Evolutionary conservation across 106 monocot species (phyloP).

Genomic region (Dioscorea alata): DNA sequence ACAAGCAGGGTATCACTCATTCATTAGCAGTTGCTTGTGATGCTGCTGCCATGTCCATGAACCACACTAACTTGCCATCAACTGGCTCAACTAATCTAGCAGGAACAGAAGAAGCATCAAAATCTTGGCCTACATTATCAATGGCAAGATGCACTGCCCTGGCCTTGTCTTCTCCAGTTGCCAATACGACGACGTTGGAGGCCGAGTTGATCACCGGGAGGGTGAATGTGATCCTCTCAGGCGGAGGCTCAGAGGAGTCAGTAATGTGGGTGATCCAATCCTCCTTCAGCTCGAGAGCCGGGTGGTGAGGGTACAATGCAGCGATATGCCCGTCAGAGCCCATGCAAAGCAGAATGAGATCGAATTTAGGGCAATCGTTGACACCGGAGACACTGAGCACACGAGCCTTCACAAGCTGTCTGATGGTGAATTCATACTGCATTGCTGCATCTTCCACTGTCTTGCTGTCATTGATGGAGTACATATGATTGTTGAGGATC

Average conservation of each 20-base stretch:
- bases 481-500: constrained; percentile 59
- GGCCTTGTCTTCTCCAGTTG: constrained; percentile 49
- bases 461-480: constrained; percentile 71
- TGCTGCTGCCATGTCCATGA: constrained; percentile 53
- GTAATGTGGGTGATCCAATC: constrained; percentile 85
- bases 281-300: constrained; percentile 37
- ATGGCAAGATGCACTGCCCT: constrained; percentile 32
- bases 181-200: constrained; percentile 63
- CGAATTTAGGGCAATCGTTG: constrained; percentile 88
- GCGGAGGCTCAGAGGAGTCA: constrained; percentile 65
- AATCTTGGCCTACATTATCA: background rate
- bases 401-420: constrained; percentile 71
- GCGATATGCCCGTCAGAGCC: constrained; percentile 72
- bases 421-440: constrained; percentile 66
- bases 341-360: constrained; percentile 73
- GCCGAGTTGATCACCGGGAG: constrained; percentile 82
- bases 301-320: constrained; percentile 63
- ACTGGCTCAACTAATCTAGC: constrained; percentile 44
- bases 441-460: constrained; percentile 70
- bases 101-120: constrained; percentile 15
- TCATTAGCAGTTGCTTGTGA: constrained; percentile 13
- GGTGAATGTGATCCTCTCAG: constrained; percentile 88
- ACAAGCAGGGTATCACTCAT: background rate
- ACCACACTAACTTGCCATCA: constrained; percentile 76
- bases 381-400: constrained; percentile 47